A percentile compares a stretch with the other conserved stretches of the same genome.
Evolutionary conservation across 1,284 basidiomycete species (phyloP).

Genomic region (Sporisorium graminicola): DNA sequence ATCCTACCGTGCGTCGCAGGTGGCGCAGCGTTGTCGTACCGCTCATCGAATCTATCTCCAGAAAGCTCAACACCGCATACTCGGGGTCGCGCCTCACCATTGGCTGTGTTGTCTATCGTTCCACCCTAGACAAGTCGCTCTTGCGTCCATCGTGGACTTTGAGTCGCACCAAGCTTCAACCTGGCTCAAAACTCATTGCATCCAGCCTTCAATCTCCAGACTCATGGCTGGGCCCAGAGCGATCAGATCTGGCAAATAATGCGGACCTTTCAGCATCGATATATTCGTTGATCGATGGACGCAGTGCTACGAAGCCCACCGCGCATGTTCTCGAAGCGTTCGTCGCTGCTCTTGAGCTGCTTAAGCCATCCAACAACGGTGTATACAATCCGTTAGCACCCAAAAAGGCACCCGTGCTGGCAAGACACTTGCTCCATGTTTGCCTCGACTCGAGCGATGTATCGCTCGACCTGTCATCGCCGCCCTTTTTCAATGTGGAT

Average conservation of each 20-base stretch:
- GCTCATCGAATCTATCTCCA: slow-evolving; percentile 33
- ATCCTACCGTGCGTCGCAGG: slow-evolving; percentile 33
- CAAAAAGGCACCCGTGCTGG: slow-evolving; percentile 35
- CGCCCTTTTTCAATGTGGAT: slow-evolving; percentile 36
- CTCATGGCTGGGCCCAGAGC: slow-evolving; percentile 24
- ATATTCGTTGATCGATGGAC: slow-evolving; percentile 19
- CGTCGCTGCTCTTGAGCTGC: slow-evolving; percentile 43
- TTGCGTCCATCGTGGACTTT: slow-evolving; percentile 36
- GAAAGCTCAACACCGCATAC: slow-evolving; percentile 32
- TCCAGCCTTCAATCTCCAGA: slow-evolving; percentile 25
- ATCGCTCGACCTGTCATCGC: slow-evolving; percentile 23
- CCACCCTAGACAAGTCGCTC: slow-evolving; percentile 34
- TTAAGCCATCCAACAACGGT: slow-evolving; percentile 20
- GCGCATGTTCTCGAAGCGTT: slow-evolving; percentile 46
- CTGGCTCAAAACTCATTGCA: slow-evolving; percentile 36
- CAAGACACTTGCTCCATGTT: slow-evolving; percentile 42
- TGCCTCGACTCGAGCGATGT: slow-evolving; percentile 31
- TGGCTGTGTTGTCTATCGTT: slow-evolving; percentile 39
- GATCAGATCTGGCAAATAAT: background rate
- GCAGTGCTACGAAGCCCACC: slow-evolving; percentile 24
- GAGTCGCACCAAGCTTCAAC: slow-evolving; percentile 19
- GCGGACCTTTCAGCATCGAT: slow-evolving; percentile 14
- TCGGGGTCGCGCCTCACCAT: slow-evolving; percentile 42
- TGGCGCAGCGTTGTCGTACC: slow-evolving; percentile 42
- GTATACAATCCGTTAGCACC: slow-evolving; percentile 32